phyloP scores from a whole-genome alignment of 441 rosid species.

The Erysimum cheiri region DNA sequence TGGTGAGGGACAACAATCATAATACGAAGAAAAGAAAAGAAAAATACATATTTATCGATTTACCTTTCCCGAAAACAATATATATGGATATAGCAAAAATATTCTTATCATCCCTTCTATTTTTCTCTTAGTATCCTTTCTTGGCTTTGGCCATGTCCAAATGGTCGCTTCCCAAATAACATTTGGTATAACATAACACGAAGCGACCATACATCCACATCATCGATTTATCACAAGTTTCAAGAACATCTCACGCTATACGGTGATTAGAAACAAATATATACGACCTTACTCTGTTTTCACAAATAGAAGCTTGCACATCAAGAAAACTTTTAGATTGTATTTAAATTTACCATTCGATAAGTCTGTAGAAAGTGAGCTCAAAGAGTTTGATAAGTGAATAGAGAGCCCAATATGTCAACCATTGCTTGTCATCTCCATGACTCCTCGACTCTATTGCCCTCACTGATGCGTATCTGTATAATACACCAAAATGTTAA shows the following conservation, averaged over 20 bases:
- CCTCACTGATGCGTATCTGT: constrained; percentile 55
- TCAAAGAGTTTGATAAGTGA: constrained; percentile 53
- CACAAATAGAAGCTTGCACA: background rate
- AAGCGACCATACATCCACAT: background rate
- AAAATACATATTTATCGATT: background rate
- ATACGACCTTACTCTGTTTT: constrained; percentile 3
- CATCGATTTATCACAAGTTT: background rate
- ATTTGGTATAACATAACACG: no score
- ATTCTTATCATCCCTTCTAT: constrained; percentile 73
- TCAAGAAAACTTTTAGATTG: constrained; percentile 8
- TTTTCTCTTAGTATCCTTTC: no score
- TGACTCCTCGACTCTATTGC: constrained; percentile 85
- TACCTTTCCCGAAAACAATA: constrained; percentile 76
- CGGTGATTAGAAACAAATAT: background rate
- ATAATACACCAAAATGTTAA: no score
- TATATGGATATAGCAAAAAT: constrained; percentile 65
- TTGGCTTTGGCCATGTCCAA: no score
- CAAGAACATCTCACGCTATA: background rate
- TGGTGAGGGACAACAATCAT: constrained; percentile 28
- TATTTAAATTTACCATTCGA: constrained; percentile 64
- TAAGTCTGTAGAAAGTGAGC: constrained; percentile 58
- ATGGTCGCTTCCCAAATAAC: no score
- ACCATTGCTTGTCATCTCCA: constrained; percentile 89
- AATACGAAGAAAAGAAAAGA: background rate
- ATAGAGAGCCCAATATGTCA: constrained; percentile 93